These are phyloP conservation scores for Penicillium sp. DNA, from an alignment of 2,329 filamentous ascomycete species.

Conservation along the genomic window DNA sequence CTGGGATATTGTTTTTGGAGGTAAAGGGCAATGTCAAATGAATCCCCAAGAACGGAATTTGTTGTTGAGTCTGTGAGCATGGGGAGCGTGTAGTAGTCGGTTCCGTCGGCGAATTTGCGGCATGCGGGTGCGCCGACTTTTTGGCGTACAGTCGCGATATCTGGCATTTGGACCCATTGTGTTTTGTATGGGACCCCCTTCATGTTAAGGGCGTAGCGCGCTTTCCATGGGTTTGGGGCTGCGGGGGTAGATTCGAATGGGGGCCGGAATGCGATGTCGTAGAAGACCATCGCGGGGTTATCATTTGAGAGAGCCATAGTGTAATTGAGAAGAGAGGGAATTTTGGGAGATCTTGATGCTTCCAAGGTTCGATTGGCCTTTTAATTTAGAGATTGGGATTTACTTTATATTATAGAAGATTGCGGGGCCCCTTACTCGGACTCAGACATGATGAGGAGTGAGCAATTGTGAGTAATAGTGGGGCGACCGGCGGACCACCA, in stretches of 20 bases:
- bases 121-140: conserved; percentile 49
- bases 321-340: not conserved
- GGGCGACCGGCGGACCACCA: not conserved
- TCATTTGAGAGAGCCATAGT: not conserved
- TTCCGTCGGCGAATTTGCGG: conserved; percentile 58
- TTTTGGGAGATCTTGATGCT: not conserved
- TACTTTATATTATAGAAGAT: not conserved
- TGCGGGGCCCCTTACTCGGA: not conserved
- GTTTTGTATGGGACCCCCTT: conserved; percentile 51
- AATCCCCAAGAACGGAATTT: conserved; percentile 54
- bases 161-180: conserved; percentile 54
- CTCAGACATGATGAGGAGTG: not conserved
- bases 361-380: not conserved
- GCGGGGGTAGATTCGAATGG: conserved; percentile 31
- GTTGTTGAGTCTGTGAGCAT: conserved; percentile 52
- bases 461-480: not conserved
- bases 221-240: conserved; percentile 55
- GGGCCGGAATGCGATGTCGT: conserved; percentile 48
- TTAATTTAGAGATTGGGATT: not conserved
- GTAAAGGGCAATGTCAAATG: conserved; percentile 65
- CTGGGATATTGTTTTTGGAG: conserved; percentile 51
- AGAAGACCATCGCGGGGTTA: conserved; percentile 38
- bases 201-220: conserved; percentile 52
- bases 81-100: conserved; percentile 62
- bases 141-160: conserved; percentile 52